Conservation (phyloP, 140 eudicot genomes). For the Stevia rebaudiana region DNA sequence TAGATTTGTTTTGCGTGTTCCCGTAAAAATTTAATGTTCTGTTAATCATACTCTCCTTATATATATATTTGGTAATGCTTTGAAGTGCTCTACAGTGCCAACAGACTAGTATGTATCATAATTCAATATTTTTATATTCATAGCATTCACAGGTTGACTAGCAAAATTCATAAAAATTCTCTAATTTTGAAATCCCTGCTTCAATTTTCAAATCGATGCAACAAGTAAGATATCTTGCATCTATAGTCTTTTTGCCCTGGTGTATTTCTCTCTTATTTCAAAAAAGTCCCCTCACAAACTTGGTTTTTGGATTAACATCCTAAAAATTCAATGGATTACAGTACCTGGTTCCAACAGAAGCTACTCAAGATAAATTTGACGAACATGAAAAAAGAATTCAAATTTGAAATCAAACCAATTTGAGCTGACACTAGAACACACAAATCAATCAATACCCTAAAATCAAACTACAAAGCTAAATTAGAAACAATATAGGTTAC, state of each 20-base stretch:
- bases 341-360: neutral
- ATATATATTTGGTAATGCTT: neutral
- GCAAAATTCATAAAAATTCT: neutral
- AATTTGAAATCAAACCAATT: conserved; percentile 2
- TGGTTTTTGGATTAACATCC: neutral
- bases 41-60: too few species aligned
- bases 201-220: neutral
- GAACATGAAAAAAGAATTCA: neutral
- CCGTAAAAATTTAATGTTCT: too few species aligned
- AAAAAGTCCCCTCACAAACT: neutral
- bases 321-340: neutral
- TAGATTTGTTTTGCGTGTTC: too few species aligned
- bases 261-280: neutral
- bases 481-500: neutral
- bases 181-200: conserved; percentile 6
- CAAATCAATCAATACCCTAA: neutral
- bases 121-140: neutral
- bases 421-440: neutral
- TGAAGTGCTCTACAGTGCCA: neutral
- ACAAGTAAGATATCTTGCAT: neutral
- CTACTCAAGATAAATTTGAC: conserved; percentile 1
- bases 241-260: neutral
- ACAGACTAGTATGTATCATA: neutral
- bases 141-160: conserved; percentile 2
- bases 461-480: conserved; percentile 1